Evolutionary conservation across 495 filamentous ascomycete genomes (phyloP), one percentile per base, ranked within the genome.

Genomic region (Aspergillus steynii): DNA sequence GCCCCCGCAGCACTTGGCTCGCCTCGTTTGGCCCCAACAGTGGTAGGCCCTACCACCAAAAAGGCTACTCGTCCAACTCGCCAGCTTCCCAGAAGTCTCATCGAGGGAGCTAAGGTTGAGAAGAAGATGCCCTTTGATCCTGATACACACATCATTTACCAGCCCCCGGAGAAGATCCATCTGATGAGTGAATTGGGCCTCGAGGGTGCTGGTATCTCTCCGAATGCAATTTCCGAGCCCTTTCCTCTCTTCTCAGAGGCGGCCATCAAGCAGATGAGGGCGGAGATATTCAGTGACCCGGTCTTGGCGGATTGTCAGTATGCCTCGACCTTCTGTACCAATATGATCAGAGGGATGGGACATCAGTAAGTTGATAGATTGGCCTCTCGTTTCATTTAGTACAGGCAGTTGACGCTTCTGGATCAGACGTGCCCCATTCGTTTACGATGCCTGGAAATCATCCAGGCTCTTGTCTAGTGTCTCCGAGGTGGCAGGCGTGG

Each of bases 401-500:
- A n/a, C n/a, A n/a, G n/a, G n/a, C n/a, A n/a, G 1, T 8, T 53
- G 20, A 53, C 8, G 0, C 10, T 34, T 25, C 29, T 47, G 63
- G 58, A 66, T 0, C 42, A 82, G 84, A 71, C 79, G 81, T 71
- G 79, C 85, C 54, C 83, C 83, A n/a, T 91, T 90, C 61, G 82
- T 84, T 26, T 86, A 87, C 66, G 84, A 87, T 55, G 85, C 86
- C 15, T 90, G 88, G 88, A 85, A 83, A 54, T 75, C 82, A 61
- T 81, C 87, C 1, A 78, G 84, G 49, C 85, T 84, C 1, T 78
- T 89, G 5, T 70, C 70, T 8, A 82, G 84, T 61, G 75, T 90
- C 29, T 90, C 87, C 12, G 78, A 85, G 61, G 80, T 90, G 27
- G 88, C 88, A n/a, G 86, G 88, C 12, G 79, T 90, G 28, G 88